Evolutionary conservation across 192 early-diverging fungal species (phyloP), one percentile per base, ranked within the genome.

Genomic region (Backusella westeae): DNA sequence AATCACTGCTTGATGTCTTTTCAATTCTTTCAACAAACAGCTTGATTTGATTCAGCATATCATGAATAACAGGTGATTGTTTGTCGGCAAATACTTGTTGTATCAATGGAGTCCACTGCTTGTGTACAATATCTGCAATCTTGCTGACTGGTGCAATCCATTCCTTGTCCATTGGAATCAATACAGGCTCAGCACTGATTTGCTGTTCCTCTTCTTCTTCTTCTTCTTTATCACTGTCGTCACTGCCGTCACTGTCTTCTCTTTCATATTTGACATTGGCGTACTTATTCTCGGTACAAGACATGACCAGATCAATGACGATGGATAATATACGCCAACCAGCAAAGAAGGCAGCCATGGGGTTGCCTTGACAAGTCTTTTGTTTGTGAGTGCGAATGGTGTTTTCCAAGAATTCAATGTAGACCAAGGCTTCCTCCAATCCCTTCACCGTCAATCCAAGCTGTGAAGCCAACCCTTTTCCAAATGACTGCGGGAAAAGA

Each of bases 281-380:
- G 36, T 75, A 73, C 17, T 75, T 75, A 14, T 79, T 35, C 42
- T 79, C 67, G 3, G 78, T 83, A 29, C 38, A 71, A 4, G 76
- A 52, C 38, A 77, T 72, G 4, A 80, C 72, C 6, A 75, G 71
- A 36, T 80, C 63, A 35, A 83, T 77, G 10, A 79, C 73, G 5
- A 35, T 42, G 6, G 44, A 41, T 3, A 74, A 29, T n/a, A 83
- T 67, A 6, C 70, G 72, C 82, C 82, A 83, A 1, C 73, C 74
- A 26, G 78, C 82, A 71, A 83, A 74, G 36, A 83, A 80, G 3
- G 75, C 75, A 19, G 82, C 67, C 67, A 83, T 67, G 1, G 75
- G 72, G 52, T 77, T 83, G 6, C 75, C 79, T 32, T 59, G 21
- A 10, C 14, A 26, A 14, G 46, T n/a, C 6, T 75, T 46, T 32